phyloP scores from a whole-genome alignment of 352 stramenopile genomes.

The Plasmopara halstedii region DNA sequence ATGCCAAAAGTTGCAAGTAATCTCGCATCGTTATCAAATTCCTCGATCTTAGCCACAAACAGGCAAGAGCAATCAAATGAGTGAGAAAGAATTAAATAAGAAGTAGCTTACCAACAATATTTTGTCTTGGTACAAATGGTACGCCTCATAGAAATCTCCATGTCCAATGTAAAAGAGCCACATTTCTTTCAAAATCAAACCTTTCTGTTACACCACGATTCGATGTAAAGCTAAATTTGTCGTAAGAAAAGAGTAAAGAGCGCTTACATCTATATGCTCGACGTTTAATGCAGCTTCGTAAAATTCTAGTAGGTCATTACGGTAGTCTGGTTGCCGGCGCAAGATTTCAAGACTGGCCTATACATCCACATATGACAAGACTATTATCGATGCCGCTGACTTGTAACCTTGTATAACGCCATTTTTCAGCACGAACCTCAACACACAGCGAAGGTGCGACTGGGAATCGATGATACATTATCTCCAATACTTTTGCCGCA shows the following conservation, averaged over 20 bases:
- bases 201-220: conserved; percentile 29
- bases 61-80: too few species aligned
- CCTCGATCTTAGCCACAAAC: conserved; percentile 14
- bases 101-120: conserved; percentile 42
- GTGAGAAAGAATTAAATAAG: too few species aligned
- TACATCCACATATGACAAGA: background rate
- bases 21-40: conserved; percentile 46
- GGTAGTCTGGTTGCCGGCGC: conserved; percentile 40
- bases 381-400: background rate
- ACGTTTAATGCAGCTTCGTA: conserved; percentile 41
- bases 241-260: background rate
- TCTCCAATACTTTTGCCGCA: conserved; percentile 49
- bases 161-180: conserved; percentile 60
- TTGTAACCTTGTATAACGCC: too few species aligned
- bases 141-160: conserved; percentile 76
- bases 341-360: conserved; percentile 76
- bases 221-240: background rate
- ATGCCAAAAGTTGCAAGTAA: conserved; percentile 67
- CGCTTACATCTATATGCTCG: conserved; percentile 42
- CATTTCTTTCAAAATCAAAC: conserved; percentile 63
- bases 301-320: conserved; percentile 46
- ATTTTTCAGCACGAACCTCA: conserved; percentile 35
- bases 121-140: conserved; percentile 67
- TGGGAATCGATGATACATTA: conserved; percentile 65
- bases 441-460: conserved; percentile 50